Evolutionary conservation across 176 grass and related monocot species (phyloP), one percentile per base, ranked within the genome.

Genomic region (Microstegium vimineum): DNA sequence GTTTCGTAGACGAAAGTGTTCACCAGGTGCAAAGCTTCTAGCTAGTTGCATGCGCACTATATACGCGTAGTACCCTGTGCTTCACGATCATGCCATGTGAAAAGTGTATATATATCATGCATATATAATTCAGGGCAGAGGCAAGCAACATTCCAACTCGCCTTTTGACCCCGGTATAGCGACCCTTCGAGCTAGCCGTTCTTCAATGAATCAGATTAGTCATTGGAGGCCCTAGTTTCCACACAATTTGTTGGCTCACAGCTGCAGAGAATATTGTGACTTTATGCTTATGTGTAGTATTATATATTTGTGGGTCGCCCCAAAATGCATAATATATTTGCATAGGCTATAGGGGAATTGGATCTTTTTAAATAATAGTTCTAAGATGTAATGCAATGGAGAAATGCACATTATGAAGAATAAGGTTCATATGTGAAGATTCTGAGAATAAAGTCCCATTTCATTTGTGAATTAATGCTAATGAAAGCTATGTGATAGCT

Each of bases 171-270:
- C 26, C 23, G 20, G 46, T 74, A 86, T 69, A 86, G 80, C 73
- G 84, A 78, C 84, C 67, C 79, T 62, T 86, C 57, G 56, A 54
- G 45, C 46, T 61, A 79, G 66, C 73, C 56, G 83, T 57, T 72
- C 46, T 82, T 90, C 66, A 41, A 13, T 86, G 78, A 82, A 77
- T 89, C 78, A 56, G 43, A 43, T 70, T 81, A 56, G 64, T 75
- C 77, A 25, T 59, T 38, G 46, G 66, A 31, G 73, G 79, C 73
- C 73, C 66, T 77, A 46, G 59, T 66, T 86, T 62, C 78, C 57
- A 86, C 73, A 83, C 79, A 62, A 78, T 86, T 80, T 74, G 79
- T 74, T 86, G 79, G 83, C 84, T 90, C 83, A 82, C 73, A 73
- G 54, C 78, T 37, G 45, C 36, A 47, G 66, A 30, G 83, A 86